A percentile compares a stretch with the other conserved stretches of the same genome.
Conservation (phyloP, 1,139 yeast species). For the Scheffersomyces segobiensis region DNA sequence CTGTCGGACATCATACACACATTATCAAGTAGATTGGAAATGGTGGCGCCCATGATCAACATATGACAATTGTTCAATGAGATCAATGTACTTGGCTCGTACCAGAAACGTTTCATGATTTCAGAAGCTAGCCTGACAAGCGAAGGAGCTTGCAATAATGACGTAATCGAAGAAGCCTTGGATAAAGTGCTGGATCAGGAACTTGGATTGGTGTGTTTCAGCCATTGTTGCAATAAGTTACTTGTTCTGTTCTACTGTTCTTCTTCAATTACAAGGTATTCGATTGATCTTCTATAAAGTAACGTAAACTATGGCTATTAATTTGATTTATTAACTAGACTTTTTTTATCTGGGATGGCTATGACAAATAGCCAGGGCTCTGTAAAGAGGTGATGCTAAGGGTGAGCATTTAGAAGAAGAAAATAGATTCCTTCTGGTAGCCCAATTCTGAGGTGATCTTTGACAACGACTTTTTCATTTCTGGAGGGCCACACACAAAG, state of each 20-base stretch:
- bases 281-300: background rate
- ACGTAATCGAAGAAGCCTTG: too few relatives aligned
- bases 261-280: background rate
- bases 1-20: too few relatives aligned
- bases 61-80: too few relatives aligned
- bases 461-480: slow-evolving; percentile 56
- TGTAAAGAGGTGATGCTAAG: background rate
- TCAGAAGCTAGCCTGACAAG: too few relatives aligned
- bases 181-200: too few relatives aligned
- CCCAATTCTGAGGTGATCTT: slow-evolving; percentile 58
- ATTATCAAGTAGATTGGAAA: too few relatives aligned
- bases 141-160: too few relatives aligned
- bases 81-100: too few relatives aligned
- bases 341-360: background rate
- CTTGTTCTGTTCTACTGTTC: background rate
- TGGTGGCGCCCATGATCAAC: too few relatives aligned
- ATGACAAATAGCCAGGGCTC: background rate
- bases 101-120: too few relatives aligned
- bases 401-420: slow-evolving; percentile 49
- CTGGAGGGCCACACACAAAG: slow-evolving; percentile 77
- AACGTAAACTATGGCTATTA: background rate
- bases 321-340: background rate
- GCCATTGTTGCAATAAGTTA: background rate
- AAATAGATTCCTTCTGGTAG: slow-evolving; percentile 62
- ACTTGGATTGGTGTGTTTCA: too few relatives aligned